Conservation (phyloP, 2,329 filamentous ascomycete species). For the Penicillium sp. region DNA sequence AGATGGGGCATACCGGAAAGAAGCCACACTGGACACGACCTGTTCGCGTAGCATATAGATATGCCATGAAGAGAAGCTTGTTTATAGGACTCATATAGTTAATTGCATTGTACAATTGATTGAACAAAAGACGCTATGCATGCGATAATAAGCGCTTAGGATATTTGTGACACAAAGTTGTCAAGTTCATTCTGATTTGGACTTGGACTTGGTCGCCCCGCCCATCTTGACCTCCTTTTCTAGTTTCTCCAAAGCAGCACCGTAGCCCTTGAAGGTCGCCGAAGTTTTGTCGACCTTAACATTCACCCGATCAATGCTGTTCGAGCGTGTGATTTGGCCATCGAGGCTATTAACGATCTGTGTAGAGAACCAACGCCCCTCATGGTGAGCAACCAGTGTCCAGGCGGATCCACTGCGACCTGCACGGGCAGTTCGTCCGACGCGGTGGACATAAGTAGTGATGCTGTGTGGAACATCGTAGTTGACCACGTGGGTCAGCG, state of each 20-base stretch:
- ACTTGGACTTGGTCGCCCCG: background rate
- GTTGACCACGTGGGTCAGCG: constrained; percentile 82
- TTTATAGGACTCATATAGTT: background rate
- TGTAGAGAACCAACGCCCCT: constrained; percentile 90
- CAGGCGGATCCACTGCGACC: constrained; percentile 74
- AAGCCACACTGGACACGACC: background rate
- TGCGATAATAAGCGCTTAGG: background rate
- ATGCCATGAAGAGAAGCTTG: background rate
- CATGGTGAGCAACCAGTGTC: constrained; percentile 78
- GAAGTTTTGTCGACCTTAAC: constrained; percentile 28
- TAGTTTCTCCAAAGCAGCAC: constrained; percentile 34
- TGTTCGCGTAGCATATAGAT: background rate
- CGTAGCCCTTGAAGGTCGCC: constrained; percentile 32
- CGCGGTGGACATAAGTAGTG: constrained; percentile 84
- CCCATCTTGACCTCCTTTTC: constrained; percentile 36
- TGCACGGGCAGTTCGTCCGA: constrained; percentile 84
- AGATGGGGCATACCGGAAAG: background rate
- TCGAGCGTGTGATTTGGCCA: constrained; percentile 33
- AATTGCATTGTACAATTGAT: constrained; percentile 5
- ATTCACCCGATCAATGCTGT: constrained; percentile 30
- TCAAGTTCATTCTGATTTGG: constrained; percentile 1
- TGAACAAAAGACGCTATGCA: constrained; percentile 12
- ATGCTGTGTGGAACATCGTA: constrained; percentile 85
- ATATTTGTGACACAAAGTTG: background rate
- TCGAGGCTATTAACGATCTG: constrained; percentile 61